Conservation (phyloP, 2,329 filamentous ascomycete genomes). For the Corynespora cassiicola region DNA sequence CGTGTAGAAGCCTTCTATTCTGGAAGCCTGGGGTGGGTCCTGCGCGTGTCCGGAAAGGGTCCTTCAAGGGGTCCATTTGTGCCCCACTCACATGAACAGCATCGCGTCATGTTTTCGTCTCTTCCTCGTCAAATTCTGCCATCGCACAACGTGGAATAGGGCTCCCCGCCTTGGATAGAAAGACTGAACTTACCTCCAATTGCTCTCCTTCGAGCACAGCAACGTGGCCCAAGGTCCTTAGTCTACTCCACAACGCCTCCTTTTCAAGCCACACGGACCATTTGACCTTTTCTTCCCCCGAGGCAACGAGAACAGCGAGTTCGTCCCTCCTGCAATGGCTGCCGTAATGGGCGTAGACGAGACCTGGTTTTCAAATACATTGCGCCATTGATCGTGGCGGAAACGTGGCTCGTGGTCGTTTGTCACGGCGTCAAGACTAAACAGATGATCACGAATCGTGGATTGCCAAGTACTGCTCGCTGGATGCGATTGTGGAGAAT, state of each 20-base stretch:
- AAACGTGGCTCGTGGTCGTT: constrained; percentile 70
- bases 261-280: constrained; percentile 66
- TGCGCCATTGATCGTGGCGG: constrained; percentile 68
- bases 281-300: constrained; percentile 63
- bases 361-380: constrained; percentile 68
- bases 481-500: constrained; percentile 8
- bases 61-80: too few species aligned
- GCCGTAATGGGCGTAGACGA: constrained; percentile 56
- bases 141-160: too few species aligned
- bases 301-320: constrained; percentile 67
- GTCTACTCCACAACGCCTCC: constrained; percentile 68
- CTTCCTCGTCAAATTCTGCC: too few species aligned
- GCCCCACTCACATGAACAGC: too few species aligned
- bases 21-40: too few species aligned
- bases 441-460: constrained; percentile 59
- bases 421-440: constrained; percentile 36
- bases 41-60: too few species aligned
- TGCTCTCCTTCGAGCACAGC: constrained; percentile 62
- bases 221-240: constrained; percentile 73
- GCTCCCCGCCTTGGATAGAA: too few species aligned
- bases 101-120: too few species aligned
- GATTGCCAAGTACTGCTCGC: constrained; percentile 60
- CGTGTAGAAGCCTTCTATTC: too few species aligned
- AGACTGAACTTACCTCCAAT: constrained; percentile 43
- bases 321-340: constrained; percentile 40